These are phyloP conservation scores for Cladobotryum mycophilum DNA, from an alignment of 2,329 filamentous ascomycete genomes.

Conservation along the genomic window DNA sequence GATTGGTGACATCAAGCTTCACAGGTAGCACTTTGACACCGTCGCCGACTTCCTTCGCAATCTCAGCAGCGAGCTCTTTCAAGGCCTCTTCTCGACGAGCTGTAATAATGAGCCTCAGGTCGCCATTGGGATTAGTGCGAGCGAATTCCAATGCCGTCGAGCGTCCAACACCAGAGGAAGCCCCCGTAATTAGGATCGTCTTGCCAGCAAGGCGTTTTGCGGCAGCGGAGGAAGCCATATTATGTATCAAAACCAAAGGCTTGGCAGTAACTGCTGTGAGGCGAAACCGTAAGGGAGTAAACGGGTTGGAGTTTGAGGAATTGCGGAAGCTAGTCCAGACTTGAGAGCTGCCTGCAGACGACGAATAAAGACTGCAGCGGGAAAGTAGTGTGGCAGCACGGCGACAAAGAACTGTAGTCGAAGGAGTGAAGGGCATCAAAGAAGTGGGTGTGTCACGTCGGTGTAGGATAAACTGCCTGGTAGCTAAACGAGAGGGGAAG, in stretches of 20 bases:
- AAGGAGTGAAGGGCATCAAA: no score
- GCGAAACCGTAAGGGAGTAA: constrained; percentile 1
- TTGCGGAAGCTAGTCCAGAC: neutral
- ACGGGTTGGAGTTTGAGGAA: constrained; percentile 5
- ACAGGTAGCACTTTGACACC: constrained; percentile 79
- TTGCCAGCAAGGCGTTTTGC: constrained; percentile 85
- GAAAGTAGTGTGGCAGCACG: no score
- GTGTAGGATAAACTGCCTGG: no score
- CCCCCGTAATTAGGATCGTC: constrained; percentile 86
- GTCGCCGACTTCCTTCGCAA: constrained; percentile 66
- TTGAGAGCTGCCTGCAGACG: no score
- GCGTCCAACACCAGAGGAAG: constrained; percentile 84
- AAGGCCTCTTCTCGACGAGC: constrained; percentile 79
- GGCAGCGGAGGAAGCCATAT: constrained; percentile 56
- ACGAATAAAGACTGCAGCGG: no score
- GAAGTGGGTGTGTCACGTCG: no score
- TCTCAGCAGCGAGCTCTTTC: constrained; percentile 68
- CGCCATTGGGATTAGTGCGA: constrained; percentile 68
- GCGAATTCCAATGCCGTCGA: constrained; percentile 88
- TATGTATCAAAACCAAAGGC: constrained; percentile 20
- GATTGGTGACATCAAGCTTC: constrained; percentile 79
- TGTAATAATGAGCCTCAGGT: constrained; percentile 79
- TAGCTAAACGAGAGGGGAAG: no score
- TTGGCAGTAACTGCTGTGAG: neutral
- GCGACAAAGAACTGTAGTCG: no score